These are phyloP conservation scores for Eucalyptus pumila DNA, from an alignment of 345 rosid species.

Conservation along the genomic window DNA sequence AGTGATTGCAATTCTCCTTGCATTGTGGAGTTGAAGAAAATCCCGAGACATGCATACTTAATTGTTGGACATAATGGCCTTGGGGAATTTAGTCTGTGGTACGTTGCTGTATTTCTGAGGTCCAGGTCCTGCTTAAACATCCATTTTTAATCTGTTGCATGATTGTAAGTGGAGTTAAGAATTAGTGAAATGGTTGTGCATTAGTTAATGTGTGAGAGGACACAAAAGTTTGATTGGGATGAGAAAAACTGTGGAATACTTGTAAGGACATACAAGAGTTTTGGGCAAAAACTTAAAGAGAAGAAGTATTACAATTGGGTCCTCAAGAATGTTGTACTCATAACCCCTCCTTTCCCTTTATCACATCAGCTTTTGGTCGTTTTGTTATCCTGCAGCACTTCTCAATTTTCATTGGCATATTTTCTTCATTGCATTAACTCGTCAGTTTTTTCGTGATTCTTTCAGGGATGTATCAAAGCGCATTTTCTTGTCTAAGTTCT, in stretches of 20 bases:
- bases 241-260: background rate
- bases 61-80: slow-evolving; percentile 65
- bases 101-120: background rate
- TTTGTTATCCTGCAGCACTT: background rate
- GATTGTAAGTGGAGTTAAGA: background rate
- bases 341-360: background rate
- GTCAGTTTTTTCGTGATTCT: background rate
- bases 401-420: background rate
- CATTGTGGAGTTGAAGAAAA: slow-evolving; percentile 63
- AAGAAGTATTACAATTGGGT: background rate
- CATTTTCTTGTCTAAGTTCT: slow-evolving; percentile 45
- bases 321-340: background rate
- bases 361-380: background rate
- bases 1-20: slow-evolving; percentile 31
- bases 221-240: background rate
- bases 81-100: slow-evolving; percentile 83
- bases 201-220: background rate
- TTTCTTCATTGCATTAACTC: background rate
- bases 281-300: background rate
- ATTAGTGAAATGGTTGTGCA: background rate
- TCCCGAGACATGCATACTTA: slow-evolving; percentile 46
- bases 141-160: background rate
- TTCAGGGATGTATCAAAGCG: slow-evolving; percentile 66
- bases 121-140: background rate
- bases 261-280: background rate